Conservation (phyloP, 768 basidiomycete species). For the Pleurotus sapidus region DNA sequence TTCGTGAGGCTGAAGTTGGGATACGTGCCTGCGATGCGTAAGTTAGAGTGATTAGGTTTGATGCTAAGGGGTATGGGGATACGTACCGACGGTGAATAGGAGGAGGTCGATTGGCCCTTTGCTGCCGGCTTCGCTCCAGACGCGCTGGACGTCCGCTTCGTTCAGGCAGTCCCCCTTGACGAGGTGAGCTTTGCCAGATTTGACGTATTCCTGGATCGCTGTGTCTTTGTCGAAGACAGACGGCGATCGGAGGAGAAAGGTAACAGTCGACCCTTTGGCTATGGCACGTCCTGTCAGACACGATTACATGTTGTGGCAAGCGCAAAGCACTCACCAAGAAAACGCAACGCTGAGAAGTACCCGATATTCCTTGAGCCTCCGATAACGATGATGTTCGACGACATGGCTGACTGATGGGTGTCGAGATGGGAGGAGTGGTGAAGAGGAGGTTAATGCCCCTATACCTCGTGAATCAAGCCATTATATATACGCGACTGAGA, state of each 20-base stretch:
- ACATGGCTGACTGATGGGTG: background rate
- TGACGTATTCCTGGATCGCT: constrained; percentile 47
- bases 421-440: background rate
- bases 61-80: background rate
- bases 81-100: constrained; percentile 61
- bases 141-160: constrained; percentile 45
- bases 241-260: constrained; percentile 57
- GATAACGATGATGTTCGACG: constrained; percentile 27
- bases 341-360: constrained; percentile 43
- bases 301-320: no score
- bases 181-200: constrained; percentile 48
- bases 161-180: constrained; percentile 61
- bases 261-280: constrained; percentile 60
- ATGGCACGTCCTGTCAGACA: background rate
- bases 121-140: constrained; percentile 39
- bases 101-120: constrained; percentile 46
- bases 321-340: constrained; percentile 36
- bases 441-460: no score
- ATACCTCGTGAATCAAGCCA: no score
- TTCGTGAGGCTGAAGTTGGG: constrained; percentile 36
- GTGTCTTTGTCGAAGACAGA: constrained; percentile 52
- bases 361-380: constrained; percentile 60
- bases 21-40: no score
- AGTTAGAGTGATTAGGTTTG: no score
- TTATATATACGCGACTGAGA: no score